Base-by-base conservation (phyloP, 2,329 filamentous ascomycete species). In the Elsinoe ampelina region DNA sequence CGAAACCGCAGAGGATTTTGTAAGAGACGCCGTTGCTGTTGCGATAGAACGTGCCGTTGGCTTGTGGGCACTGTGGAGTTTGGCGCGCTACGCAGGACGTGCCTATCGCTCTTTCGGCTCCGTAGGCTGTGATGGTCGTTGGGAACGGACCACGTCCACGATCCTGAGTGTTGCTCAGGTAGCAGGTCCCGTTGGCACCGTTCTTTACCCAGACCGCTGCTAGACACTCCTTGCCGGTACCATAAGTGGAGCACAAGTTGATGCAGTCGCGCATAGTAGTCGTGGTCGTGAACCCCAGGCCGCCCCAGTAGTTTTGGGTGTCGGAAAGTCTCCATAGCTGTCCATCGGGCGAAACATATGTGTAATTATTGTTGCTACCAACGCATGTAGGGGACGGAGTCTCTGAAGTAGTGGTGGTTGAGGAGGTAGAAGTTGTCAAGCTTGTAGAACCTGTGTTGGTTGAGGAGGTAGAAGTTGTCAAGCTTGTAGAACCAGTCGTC, bases 151-250 rank as follows among this genome's bases (percentile, higher is more conserved):
- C 36, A 1, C 17, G 35, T 2, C 19, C 6, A 8, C 15, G 35
- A 15, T 36, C 38, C 2, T 12, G 10, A 2, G 35, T 15, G 35
- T 22, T 42, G 17, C 35, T 55, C 15, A 55, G 11, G 34, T 42
- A 55, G 38, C 51, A 55, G 6, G n/a, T 20, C 13, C 36, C 19
- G 13, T 5, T n/a, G 15, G 34, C 19, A 2, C 36, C 38, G 13
- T n/a, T 41, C 51, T 55, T 42, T 7, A 55, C 51, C 51, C 36
- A 55, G 6, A 55, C 51, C 7, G 36, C 5, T 34, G 51, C 51
- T 3, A 55, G 17, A 30, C 51, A 55, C n/a, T 32, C 30, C 2
- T 1, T 38, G 13, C 35, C 38, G n/a, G 17, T 22, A 3, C 43
- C 43, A n/a, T 30, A 42, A 2, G 8, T 7, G 3, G 19, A 5